Percentiles rank a stretch among this genome's conserved stretches.
These are phyloP conservation scores for Fusarium xylarioides DNA, from an alignment of 2,329 filamentous ascomycete genomes.

Conservation along the genomic window DNA sequence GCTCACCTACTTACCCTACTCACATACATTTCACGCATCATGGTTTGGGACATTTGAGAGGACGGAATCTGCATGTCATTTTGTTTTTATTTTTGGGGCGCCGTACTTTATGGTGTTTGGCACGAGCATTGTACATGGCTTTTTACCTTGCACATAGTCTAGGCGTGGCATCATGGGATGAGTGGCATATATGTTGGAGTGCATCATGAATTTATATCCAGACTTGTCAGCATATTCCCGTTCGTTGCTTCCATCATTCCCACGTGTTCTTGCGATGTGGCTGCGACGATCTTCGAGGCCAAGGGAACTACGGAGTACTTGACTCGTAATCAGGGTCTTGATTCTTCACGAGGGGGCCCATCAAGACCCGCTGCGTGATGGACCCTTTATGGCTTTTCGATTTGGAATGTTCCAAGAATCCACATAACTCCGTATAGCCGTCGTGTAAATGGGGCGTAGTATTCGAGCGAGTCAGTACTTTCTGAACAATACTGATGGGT, in stretches of 20 bases:
- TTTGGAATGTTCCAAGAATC: background rate
- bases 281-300: background rate
- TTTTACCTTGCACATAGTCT: slow-evolving; percentile 24
- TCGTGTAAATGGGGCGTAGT: background rate
- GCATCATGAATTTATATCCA: slow-evolving; percentile 35
- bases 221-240: background rate
- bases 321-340: background rate
- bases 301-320: background rate
- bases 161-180: slow-evolving; percentile 12
- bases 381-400: background rate
- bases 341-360: background rate
- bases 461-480: background rate
- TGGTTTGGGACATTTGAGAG: slow-evolving; percentile 3
- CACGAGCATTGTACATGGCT: slow-evolving; percentile 18
- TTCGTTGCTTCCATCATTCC: background rate
- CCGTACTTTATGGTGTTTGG: background rate
- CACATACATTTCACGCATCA: background rate
- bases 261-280: background rate
- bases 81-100: slow-evolving; percentile 3
- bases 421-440: background rate
- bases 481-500: too few species aligned
- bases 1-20: background rate
- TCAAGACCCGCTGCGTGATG: background rate
- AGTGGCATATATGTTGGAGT: slow-evolving; percentile 22
- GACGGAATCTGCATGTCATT: slow-evolving; percentile 4